phyloP scores from a whole-genome alignment of 2,329 filamentous ascomycete genomes.

The Arthrobotrys conoides region DNA sequence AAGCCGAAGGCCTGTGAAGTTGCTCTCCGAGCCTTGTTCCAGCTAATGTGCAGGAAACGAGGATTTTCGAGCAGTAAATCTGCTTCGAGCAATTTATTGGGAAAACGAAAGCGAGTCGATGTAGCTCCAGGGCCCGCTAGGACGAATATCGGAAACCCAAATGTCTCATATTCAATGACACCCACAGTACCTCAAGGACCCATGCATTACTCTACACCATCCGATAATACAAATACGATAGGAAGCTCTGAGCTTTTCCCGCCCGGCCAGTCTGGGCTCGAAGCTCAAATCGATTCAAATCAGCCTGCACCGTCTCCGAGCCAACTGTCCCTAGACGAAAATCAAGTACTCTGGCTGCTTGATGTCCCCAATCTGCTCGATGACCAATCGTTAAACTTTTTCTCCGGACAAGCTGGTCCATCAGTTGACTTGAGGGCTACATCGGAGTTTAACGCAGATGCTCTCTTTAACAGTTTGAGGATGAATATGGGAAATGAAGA shows the following conservation, averaged over 20 bases:
- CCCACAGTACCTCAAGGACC: not conserved
- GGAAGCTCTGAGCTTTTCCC: not conserved
- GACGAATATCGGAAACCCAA: not conserved
- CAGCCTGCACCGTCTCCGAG: constrained; percentile 37
- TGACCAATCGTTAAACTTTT: constrained; percentile 52
- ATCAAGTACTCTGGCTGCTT: constrained; percentile 49
- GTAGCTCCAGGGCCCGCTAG: not conserved
- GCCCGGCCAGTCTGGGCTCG: not conserved
- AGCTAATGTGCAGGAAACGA: constrained; percentile 47
- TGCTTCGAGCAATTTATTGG: not conserved
- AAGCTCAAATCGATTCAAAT: constrained; percentile 5
- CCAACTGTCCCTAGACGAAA: constrained; percentile 40
- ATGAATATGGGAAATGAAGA: constrained; percentile 57
- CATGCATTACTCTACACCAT: not conserved
- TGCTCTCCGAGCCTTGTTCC: constrained; percentile 40
- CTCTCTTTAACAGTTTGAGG: constrained; percentile 44
- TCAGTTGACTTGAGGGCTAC: constrained; percentile 40
- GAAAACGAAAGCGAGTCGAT: constrained; percentile 27
- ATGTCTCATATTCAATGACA: not conserved
- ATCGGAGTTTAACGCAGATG: constrained; percentile 49
- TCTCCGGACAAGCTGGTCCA: constrained; percentile 31
- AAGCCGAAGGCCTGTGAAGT: constrained; percentile 56
- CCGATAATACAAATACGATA: not conserved
- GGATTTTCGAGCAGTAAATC: constrained; percentile 12
- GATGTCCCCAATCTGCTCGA: constrained; percentile 47